Base-by-base conservation (phyloP, 306 rosid species). In the Lathyrus sativus region DNA sequence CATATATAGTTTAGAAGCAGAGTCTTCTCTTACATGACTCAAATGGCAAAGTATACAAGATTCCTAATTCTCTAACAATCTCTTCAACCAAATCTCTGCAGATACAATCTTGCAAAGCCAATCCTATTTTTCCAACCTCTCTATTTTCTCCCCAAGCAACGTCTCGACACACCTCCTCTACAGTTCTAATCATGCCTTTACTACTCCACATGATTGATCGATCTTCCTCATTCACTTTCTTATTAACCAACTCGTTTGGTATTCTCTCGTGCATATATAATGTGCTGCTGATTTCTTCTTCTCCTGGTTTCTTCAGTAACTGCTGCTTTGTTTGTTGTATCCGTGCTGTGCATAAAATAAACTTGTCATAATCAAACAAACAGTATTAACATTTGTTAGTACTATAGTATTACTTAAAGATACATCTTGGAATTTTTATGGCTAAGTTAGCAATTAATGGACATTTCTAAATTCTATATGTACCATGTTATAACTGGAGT, bases 31-130 rank as follows among this genome's bases (percentile, higher is more conserved):
- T 87, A 79, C 96, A 92, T 19, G 78, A 50, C 63, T 78, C 67
- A 61, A 78, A 73, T n/a, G 98, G 92, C 51, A 88, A 79, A 14
- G 92, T 62, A 74, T 65, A 39, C 0, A 73, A 64, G 70, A 64
- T 70, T 51, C 82, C 63, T 74, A 89, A 78, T 62, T 89, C 98
- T 13, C 64, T 46, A 64, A 89, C 70, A 44, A 82, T 71, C 51
- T 92, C 98, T 46, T 86, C 86, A 56, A 89, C 79, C 82, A 92
- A 83, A 74, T 86, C 95, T 70, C 78, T 86, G 89, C 70, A 89
- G 9, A 92, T 87, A 26, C 65, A 79, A 68, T 92, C 92, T 29
- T 92, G 98, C 68, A 92, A 80, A 81, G 89, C 88, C 71, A 89
- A 45, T 11, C 91, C 89, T 72, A 92, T 89, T 85, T 86, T 88